Conservation (phyloP, 495 filamentous ascomycete genomes). For the Cryomyces minteri region DNA sequence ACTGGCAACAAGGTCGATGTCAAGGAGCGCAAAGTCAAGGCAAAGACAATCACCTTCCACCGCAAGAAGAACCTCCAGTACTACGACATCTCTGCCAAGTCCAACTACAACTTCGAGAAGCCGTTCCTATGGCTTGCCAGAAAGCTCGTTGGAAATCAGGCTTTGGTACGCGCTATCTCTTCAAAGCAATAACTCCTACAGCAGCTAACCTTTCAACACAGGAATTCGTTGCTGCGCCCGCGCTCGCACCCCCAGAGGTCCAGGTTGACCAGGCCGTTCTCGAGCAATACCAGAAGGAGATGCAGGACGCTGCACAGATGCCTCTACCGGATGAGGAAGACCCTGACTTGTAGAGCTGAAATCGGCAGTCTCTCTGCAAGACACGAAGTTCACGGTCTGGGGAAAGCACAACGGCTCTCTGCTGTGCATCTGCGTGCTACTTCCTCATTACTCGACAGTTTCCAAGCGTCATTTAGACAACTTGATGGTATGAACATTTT, state of each 20-base stretch:
- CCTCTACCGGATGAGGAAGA: constrained; percentile 96
- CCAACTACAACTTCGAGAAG: constrained; percentile 99
- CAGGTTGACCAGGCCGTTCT: constrained; percentile 69
- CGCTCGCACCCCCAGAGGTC: constrained; percentile 85
- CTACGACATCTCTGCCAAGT: constrained; percentile 99
- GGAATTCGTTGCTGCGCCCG: constrained; percentile 95
- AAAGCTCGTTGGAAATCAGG: constrained; percentile 90
- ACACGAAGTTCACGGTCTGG: too few relatives aligned
- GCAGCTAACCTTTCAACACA: constrained; percentile 16
- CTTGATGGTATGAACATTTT: too few relatives aligned
- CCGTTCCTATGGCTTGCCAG: constrained; percentile 99
- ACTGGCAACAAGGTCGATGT: constrained; percentile 99
- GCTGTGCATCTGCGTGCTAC: too few relatives aligned
- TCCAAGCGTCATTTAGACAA: too few relatives aligned
- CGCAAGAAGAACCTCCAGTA: constrained; percentile 99
- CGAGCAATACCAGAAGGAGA: constrained; percentile 69
- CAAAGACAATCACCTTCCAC: constrained; percentile 99
- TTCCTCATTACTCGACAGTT: too few relatives aligned
- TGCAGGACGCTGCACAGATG: constrained; percentile 60
- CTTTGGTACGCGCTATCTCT: constrained; percentile 43
- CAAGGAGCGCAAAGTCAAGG: constrained; percentile 99
- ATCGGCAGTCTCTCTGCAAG: too few relatives aligned
- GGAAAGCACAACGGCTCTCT: too few relatives aligned
- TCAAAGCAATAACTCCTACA: not conserved
- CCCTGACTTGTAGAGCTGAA: constrained; percentile 38